phyloP scores from a whole-genome alignment of 169 alveolate species.

The Eimeria brunetti region DNA sequence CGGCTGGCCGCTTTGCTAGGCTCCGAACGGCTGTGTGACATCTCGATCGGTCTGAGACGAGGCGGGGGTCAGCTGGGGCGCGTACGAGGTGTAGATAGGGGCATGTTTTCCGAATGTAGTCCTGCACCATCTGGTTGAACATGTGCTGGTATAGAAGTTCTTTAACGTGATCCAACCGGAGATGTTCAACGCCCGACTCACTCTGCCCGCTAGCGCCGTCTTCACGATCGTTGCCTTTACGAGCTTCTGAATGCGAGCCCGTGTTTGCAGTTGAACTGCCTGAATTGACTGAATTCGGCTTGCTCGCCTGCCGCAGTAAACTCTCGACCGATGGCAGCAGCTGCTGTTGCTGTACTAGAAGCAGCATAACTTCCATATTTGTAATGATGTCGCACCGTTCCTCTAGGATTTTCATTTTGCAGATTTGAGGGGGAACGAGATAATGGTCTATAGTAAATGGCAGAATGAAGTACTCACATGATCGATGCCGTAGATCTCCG shows the following conservation, averaged over 20 bases:
- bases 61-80: slow-evolving; percentile 22
- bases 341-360: slow-evolving; percentile 61
- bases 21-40: background rate
- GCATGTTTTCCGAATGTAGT: slow-evolving; percentile 53
- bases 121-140: slow-evolving; percentile 69
- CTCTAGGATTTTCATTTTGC: slow-evolving; percentile 47
- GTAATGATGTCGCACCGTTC: slow-evolving; percentile 65
- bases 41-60: background rate
- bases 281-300: slow-evolving; percentile 39
- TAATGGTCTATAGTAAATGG: background rate
- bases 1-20: slow-evolving; percentile 8
- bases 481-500: background rate
- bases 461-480: background rate
- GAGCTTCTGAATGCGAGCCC: background rate
- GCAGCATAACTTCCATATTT: slow-evolving; percentile 61
- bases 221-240: slow-evolving; percentile 11
- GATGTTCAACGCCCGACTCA: slow-evolving; percentile 2
- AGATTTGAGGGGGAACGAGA: background rate
- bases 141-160: slow-evolving; percentile 59
- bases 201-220: slow-evolving; percentile 14
- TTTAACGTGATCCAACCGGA: slow-evolving; percentile 59
- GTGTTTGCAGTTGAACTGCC: background rate
- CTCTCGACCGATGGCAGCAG: slow-evolving; percentile 53
- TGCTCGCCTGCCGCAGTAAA: slow-evolving; percentile 58
- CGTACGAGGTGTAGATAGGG: slow-evolving; percentile 68